Evolutionary conservation across 805 yeast genomes (phyloP), one percentile per base, ranked within the genome.

Genomic region (Wickerhamomyces queroliae): DNA sequence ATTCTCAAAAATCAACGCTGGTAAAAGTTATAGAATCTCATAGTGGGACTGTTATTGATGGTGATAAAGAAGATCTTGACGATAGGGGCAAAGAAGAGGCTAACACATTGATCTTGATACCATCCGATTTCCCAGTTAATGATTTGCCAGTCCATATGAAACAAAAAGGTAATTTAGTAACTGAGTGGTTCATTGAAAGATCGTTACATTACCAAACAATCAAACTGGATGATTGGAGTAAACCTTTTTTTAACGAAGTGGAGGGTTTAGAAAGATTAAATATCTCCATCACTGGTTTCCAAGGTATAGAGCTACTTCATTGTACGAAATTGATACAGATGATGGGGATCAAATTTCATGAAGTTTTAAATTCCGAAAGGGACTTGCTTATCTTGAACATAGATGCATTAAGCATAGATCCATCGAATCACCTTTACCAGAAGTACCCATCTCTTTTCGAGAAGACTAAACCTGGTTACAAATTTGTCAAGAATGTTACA

Each of bases 161-260:
- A 45, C 49, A 43, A 2, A 37, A 38, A 4, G 47, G 53, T 3
- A 51, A 52, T 15, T 45, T 79, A 0, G 74, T 78, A 2, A 86
- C 95, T 0, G 95, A 88, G 57, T 86, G 91, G 84, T 80, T 81
- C 47, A 61, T 88, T 11, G 96, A 87, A 58, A 64, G 95, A 42
- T 74, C 84, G 19, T 64, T 86, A 18, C 80, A 72, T 59, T 78
- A 78, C 48, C 70, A 73, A 33, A 55, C 60, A 33, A 48, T 75
- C 7, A 58, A 63, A 13, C 50, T 58, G 25, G 95, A 83, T 53
- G 56, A 63, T 13, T 86, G 95, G 95, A 73, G 83, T 3, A 53
- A 54, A 38, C 86, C 85, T 2, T 64, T 49, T 25, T 48, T 32
- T 23, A 45, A 43, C 18, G 35, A 13, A 23, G 8, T 23, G 25